Base-by-base conservation (phyloP, 768 basidiomycete genomes). In the Mycena venus region DNA sequence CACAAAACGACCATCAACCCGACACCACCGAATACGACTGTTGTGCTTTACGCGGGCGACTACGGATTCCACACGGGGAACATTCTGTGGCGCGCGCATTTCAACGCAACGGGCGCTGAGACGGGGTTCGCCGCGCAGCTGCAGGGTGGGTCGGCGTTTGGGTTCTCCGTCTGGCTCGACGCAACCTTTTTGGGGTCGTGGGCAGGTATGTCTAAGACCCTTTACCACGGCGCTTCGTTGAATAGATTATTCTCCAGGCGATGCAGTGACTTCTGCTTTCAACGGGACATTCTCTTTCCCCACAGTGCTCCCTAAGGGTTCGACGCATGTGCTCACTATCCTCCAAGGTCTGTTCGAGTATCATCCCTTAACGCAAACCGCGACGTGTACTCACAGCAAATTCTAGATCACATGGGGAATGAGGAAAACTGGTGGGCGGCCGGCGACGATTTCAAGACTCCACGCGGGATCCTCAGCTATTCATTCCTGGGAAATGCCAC, bases 11-110 rank as follows among this genome's bases (percentile, higher is more conserved):
- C 87, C 0, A 78, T 86, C 47, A 89, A 88, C 71, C 86, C 88
- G 12, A 82, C 76, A 21, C 76, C 77, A 11, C 82, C 80, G 12
- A 77, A 77, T 3, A 89, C 88, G 1, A 77, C 87, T 31, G 84
- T 86, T 6, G 85, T 87, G 19, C 84, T 90, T 8, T 89, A 85
- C 58, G 85, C 87, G 0, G 86, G 88, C 53, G 87, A 89, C 59
- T 90, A 89, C 63, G 88, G 87, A 15, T 89, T 83, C 74, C 88
- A 89, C 78, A 89, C 86, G 3, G 89, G 89, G 2, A 89, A 87
- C 73, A 87, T 90, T 64, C 74, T 90, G 32, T 90, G 88, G 88
- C 84, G 89, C 8, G 89, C 84, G 17, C 88, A 88, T 66, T 90
- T 90, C 81, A 86, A 74, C 49, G 86, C 88, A 5, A 86, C 84